A percentile compares a stretch with the other conserved stretches of the same genome.
Evolutionary conservation across 306 rosid species (phyloP).

Genomic region (Ceratonia siliqua): DNA sequence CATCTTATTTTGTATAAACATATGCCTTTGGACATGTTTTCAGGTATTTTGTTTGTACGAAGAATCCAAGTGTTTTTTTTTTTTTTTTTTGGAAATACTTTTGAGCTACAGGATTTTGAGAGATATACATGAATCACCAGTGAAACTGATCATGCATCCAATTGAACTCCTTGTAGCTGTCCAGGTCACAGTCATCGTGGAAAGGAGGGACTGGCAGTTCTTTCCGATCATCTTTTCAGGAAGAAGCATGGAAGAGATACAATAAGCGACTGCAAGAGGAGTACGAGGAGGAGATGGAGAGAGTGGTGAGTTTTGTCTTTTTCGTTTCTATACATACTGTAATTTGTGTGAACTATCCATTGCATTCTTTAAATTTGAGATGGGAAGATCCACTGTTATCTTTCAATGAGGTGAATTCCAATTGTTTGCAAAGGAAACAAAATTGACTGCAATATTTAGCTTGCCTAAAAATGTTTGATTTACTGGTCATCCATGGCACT

Average conservation of each 20-base stretch:
- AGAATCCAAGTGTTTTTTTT: background rate
- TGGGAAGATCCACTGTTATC: background rate
- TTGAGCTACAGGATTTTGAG: background rate
- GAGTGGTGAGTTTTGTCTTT: slow-evolving; percentile 65
- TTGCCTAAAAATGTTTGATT: slow-evolving; percentile 9
- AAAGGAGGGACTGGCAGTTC: slow-evolving; percentile 57
- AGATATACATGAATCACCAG: background rate
- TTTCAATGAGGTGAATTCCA: background rate
- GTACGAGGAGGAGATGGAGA: slow-evolving; percentile 90
- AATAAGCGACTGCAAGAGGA: slow-evolving; percentile 85
- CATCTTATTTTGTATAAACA: background rate
- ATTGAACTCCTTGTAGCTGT: slow-evolving; percentile 56
- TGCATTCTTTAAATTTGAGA: background rate
- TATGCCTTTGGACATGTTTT: background rate
- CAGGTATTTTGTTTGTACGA: background rate
- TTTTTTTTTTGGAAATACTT: background rate
- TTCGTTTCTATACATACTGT: background rate
- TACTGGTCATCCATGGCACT: background rate
- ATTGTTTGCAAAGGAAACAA: background rate
- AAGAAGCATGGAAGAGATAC: slow-evolving; percentile 85
- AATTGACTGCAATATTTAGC: slow-evolving; percentile 2
- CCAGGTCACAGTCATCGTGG: slow-evolving; percentile 58
- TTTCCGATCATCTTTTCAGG: slow-evolving; percentile 70
- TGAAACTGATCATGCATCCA: slow-evolving; percentile 43
- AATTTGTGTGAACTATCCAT: background rate